Conservation (phyloP, 371 early-diverging fungal species). For the Rozella allomycis region DNA sequence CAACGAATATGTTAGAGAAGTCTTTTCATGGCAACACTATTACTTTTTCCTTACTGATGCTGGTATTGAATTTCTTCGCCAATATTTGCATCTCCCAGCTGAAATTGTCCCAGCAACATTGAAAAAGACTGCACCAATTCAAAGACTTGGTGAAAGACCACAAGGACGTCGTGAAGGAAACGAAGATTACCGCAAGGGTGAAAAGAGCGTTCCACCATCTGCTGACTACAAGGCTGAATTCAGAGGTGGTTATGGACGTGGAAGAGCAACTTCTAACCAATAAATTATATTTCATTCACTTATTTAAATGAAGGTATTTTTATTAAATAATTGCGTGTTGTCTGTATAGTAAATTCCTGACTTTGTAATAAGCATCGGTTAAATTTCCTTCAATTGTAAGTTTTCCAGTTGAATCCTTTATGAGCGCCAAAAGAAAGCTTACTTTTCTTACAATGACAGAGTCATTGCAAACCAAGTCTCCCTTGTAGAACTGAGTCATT, state of each 20-base stretch:
- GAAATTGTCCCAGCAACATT: slow-evolving; percentile 91
- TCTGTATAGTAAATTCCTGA: slow-evolving; percentile 32
- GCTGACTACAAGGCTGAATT: no score
- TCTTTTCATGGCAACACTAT: slow-evolving; percentile 98
- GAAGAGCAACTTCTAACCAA: no score
- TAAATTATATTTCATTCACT: no score
- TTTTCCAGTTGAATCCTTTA: slow-evolving; percentile 11
- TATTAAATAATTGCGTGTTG: slow-evolving; percentile 37
- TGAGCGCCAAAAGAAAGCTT: slow-evolving; percentile 1
- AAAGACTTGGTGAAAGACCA: not conserved
- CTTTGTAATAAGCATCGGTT: slow-evolving; percentile 33
- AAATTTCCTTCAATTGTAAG: slow-evolving; percentile 33
- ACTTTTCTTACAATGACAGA: slow-evolving; percentile 46
- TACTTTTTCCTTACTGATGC: slow-evolving; percentile 95
- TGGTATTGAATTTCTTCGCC: slow-evolving; percentile 93
- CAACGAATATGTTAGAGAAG: slow-evolving; percentile 79
- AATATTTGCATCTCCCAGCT: slow-evolving; percentile 81
- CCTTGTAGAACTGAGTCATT: slow-evolving; percentile 52
- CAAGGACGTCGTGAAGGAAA: not conserved
- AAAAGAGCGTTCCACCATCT: no score
- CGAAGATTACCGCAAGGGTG: not conserved
- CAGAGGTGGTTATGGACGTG: no score
- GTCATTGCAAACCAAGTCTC: slow-evolving; percentile 59
- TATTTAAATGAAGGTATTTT: no score
- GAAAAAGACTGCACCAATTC: slow-evolving; percentile 73